These are phyloP conservation scores for Penicillium sp. DNA, from an alignment of 2,329 filamentous ascomycete genomes.

Conservation along the genomic window DNA sequence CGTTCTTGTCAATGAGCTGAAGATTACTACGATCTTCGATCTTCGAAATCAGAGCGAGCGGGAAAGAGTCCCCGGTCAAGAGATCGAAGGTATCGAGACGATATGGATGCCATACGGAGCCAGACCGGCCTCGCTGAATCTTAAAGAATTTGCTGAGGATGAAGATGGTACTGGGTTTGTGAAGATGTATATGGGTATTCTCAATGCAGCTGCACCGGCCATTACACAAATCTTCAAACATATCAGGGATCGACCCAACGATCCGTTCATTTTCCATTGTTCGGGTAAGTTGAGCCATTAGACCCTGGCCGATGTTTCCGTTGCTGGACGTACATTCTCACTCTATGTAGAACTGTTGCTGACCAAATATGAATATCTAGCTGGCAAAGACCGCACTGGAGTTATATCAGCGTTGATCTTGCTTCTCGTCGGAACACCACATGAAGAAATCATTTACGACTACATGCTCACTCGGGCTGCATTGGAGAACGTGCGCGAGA, in stretches of 20 bases:
- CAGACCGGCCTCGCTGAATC: slow-evolving; percentile 35
- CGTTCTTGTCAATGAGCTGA: slow-evolving; percentile 49
- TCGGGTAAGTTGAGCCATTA: slow-evolving; percentile 21
- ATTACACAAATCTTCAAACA: slow-evolving; percentile 60
- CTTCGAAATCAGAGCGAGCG: slow-evolving; percentile 54
- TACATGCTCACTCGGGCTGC: slow-evolving; percentile 47
- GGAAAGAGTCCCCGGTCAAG: slow-evolving; percentile 45
- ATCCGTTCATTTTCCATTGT: slow-evolving; percentile 64
- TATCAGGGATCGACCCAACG: slow-evolving; percentile 45
- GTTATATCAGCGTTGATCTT: slow-evolving; percentile 66
- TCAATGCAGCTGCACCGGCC: slow-evolving; percentile 57
- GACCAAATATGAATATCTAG: slow-evolving; percentile 40
- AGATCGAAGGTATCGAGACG: slow-evolving; percentile 54
- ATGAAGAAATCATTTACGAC: slow-evolving; percentile 58
- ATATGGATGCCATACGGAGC: slow-evolving; percentile 49
- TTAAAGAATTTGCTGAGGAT: slow-evolving; percentile 42
- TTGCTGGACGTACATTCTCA: not conserved
- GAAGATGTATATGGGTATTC: slow-evolving; percentile 63
- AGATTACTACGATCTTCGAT: slow-evolving; percentile 64
- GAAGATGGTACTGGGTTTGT: slow-evolving; percentile 61
- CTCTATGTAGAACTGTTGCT: not conserved
- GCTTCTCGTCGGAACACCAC: slow-evolving; percentile 57
- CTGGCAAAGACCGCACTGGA: slow-evolving; percentile 75
- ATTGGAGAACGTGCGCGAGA: slow-evolving; percentile 24
- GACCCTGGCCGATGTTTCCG: no score